Percentiles rank a stretch among this genome's conserved stretches.
Conservation (phyloP, 345 rosid genomes). For the Euclidium syriacum region DNA sequence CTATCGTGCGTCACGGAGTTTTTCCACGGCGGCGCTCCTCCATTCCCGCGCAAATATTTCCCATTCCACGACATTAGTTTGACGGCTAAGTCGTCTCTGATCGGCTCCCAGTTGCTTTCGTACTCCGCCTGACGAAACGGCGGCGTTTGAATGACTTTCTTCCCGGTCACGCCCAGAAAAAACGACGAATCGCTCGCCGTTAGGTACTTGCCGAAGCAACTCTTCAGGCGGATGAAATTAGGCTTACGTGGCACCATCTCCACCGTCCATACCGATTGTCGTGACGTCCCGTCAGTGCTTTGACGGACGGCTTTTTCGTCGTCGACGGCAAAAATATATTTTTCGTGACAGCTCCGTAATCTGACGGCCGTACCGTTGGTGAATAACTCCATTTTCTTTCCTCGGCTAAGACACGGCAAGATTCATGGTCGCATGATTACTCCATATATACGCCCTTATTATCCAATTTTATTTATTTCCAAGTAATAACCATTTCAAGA, state of each 20-base stretch:
- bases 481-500: background rate
- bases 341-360: constrained; percentile 78
- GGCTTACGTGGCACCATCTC: constrained; percentile 53
- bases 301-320: constrained; percentile 60
- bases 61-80: constrained; percentile 63
- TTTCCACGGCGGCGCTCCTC: constrained; percentile 85
- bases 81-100: constrained; percentile 59
- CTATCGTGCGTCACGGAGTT: constrained; percentile 70
- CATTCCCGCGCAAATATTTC: constrained; percentile 65
- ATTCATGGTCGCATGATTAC: background rate
- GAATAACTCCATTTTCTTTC: constrained; percentile 56
- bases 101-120: constrained; percentile 69
- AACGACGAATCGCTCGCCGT: constrained; percentile 61
- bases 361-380: constrained; percentile 51
- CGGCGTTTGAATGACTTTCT: constrained; percentile 49
- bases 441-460: background rate
- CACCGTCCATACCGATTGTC: constrained; percentile 58
- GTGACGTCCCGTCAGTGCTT: constrained; percentile 46
- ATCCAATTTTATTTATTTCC: constrained; percentile 9
- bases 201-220: constrained; percentile 59
- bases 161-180: constrained; percentile 75
- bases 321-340: constrained; percentile 66
- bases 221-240: constrained; percentile 49
- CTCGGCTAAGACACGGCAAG: background rate
- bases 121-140: constrained; percentile 37